Evolutionary conservation across 129 eudicot genomes (phyloP).

Genomic region (Flaveria robusta): DNA sequence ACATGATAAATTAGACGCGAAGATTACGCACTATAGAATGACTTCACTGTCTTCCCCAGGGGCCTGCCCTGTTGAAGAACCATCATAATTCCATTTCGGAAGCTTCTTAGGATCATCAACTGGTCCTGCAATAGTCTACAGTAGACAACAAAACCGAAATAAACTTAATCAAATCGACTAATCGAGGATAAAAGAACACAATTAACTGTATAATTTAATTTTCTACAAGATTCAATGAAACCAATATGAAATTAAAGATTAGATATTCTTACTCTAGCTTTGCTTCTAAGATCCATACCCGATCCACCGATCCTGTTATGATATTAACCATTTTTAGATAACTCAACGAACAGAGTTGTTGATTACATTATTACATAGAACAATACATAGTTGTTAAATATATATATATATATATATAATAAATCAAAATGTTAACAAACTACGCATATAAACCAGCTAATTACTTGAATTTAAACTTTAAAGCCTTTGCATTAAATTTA

Average conservation of each 20-base stretch:
- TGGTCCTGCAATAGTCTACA: slow-evolving; percentile 73
- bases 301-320: slow-evolving; percentile 86
- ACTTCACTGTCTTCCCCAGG: slow-evolving; percentile 97
- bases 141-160: neutral
- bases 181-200: neutral
- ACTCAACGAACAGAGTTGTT: neutral
- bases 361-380: no score
- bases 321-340: slow-evolving; percentile 22
- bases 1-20: neutral
- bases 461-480: no score
- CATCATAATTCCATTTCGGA: slow-evolving; percentile 92
- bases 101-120: slow-evolving; percentile 67
- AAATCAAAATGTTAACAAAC: no score
- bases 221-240: neutral
- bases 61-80: slow-evolving; percentile 92
- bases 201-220: neutral
- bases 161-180: neutral
- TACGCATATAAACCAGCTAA: no score
- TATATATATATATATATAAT: no score
- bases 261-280: slow-evolving; percentile 70
- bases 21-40: slow-evolving; percentile 63
- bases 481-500: neutral
- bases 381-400: no score
- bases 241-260: neutral
- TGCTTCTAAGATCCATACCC: slow-evolving; percentile 86